Evolutionary conservation across 2,329 filamentous ascomycete genomes (phyloP), one percentile per base, ranked within the genome.

Genomic region (Alternaria postmessia): DNA sequence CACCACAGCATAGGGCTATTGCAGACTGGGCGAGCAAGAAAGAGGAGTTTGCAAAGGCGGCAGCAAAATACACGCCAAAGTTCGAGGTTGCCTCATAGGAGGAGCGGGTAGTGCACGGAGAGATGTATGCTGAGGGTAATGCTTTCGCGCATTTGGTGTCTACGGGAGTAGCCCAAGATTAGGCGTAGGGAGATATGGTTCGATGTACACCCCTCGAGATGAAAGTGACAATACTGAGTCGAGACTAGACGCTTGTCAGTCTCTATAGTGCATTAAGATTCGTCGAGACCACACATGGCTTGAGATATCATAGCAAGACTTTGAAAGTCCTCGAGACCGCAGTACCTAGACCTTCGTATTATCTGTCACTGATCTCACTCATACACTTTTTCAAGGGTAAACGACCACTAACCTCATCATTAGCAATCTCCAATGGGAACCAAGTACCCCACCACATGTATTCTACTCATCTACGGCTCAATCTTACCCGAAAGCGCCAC

Each of bases 11-110:
- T 78, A 81, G 87, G 34, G 83, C 95, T 63, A 78, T 97, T 58
- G 77, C 80, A 41, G 94, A 97, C 70, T 81, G 96, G 69, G 85
- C 88, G 72, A 92, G 93, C 80, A 98, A 97, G 89, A 92, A 88
- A 78, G 86, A 85, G n/a, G 81, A 93, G 59, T 98, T 98, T 75
- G 92, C 96, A 78, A 89, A 89, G 71, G 94, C 94, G 12, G 92
- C 91, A 20, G 84, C 87, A 26, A 98, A 96, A 81, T 98, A 95
- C 80, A 89, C 88, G 67, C 87, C 94, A 34, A 97, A 94, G 83
- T 92, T 93, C 63, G 85, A 89, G 62, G 84, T 72, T 30, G 62
- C 68, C 24, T 74, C 63, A 61, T 59, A 36, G 34, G 16, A 22
- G 38, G 44, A 16, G 24, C 32, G 5, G 34, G 34, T 12, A 5